phyloP scores from a whole-genome alignment of 2,329 filamentous ascomycete species.

The Proliferodiscus dingleyae region DNA sequence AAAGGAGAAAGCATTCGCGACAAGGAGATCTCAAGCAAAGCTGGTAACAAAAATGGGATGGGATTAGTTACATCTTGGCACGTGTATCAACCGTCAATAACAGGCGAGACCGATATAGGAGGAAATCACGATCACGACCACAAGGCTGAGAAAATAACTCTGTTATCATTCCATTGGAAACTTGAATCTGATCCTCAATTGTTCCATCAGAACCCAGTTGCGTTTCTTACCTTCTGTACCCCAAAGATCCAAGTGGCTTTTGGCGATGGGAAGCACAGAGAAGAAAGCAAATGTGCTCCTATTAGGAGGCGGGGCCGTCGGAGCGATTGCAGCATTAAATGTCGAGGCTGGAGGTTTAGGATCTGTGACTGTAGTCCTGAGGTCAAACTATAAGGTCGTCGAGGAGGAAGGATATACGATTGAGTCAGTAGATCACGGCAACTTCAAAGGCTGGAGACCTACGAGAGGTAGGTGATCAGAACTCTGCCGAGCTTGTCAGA shows the following conservation, averaged over 20 bases:
- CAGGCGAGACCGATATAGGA: too few species aligned
- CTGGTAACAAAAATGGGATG: too few species aligned
- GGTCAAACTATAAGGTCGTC: conserved; percentile 20
- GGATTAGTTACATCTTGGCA: too few species aligned
- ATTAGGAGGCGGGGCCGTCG: conserved; percentile 8
- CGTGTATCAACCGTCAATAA: too few species aligned
- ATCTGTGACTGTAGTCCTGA: conserved; percentile 17
- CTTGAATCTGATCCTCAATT: too few species aligned
- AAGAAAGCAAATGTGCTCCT: conserved; percentile 15
- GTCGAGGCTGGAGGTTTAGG: conserved; percentile 17
- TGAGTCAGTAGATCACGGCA: conserved; percentile 20
- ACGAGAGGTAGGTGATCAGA: conserved; percentile 9
- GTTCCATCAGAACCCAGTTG: not conserved
- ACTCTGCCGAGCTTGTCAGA: too few species aligned
- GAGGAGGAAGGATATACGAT: conserved; percentile 17
- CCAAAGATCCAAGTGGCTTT: not conserved
- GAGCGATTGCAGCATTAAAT: conserved; percentile 17
- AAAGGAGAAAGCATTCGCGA: not conserved
- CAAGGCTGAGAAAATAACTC: too few species aligned
- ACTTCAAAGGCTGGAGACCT: conserved; percentile 3
- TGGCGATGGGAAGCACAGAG: not conserved
- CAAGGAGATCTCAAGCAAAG: too few species aligned
- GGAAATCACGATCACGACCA: too few species aligned
- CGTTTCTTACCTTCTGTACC: not conserved
- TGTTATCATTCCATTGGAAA: too few species aligned